Percentiles rank a stretch among this genome's conserved stretches.
These are phyloP conservation scores for Erythrobasidium hasegawianum DNA, from an alignment of 1,284 basidiomycete genomes.

Conservation along the genomic window DNA sequence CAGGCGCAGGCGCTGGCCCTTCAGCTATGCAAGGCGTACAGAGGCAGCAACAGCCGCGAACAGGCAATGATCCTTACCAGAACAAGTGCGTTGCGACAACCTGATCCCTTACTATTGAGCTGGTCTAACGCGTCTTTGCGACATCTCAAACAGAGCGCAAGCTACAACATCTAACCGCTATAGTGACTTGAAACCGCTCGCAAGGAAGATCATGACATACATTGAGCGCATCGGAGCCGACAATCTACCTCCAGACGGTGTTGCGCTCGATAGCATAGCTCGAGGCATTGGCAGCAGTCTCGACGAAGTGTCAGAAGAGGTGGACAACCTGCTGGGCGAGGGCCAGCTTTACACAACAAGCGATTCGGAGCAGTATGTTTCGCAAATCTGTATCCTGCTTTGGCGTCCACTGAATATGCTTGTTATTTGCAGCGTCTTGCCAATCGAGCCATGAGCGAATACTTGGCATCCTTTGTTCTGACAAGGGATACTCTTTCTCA, in stretches of 20 bases:
- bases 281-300: slow-evolving; percentile 52
- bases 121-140: background rate
- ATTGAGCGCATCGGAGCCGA: slow-evolving; percentile 14
- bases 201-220: slow-evolving; percentile 60
- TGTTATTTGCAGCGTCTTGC: too few species aligned
- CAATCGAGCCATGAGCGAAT: too few species aligned
- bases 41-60: slow-evolving; percentile 19
- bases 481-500: too few species aligned
- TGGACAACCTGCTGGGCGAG: slow-evolving; percentile 65
- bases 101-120: background rate
- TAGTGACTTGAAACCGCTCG: slow-evolving; percentile 59
- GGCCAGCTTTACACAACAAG: slow-evolving; percentile 63
- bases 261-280: slow-evolving; percentile 38
- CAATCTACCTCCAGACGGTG: slow-evolving; percentile 38
- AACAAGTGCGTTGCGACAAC: slow-evolving; percentile 16
- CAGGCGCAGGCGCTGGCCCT: slow-evolving; percentile 1
- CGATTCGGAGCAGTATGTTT: slow-evolving; percentile 43
- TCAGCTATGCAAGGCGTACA: slow-evolving; percentile 19
- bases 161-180: slow-evolving; percentile 49
- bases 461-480: too few species aligned
- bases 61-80: slow-evolving; percentile 19
- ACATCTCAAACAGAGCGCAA: slow-evolving; percentile 9
- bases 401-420: too few species aligned
- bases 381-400: background rate
- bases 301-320: slow-evolving; percentile 56